Evolutionary conservation across 1,284 basidiomycete genomes (phyloP), one percentile per base, ranked within the genome.

Genomic region (Cystobasidium sp.): DNA sequence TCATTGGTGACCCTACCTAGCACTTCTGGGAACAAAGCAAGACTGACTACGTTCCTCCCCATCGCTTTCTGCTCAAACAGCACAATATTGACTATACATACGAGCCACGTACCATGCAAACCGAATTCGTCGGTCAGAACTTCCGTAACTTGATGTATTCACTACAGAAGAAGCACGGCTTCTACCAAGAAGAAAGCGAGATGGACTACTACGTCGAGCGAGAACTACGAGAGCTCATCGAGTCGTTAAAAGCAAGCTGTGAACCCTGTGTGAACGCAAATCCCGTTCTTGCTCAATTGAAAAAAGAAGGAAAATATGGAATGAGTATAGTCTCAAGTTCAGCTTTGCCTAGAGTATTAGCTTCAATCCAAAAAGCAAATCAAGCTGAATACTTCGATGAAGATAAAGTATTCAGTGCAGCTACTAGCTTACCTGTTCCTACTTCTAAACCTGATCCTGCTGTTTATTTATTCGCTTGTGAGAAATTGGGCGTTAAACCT

Each of bases 361-460:
- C 72, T 0, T 68, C 66, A 4, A 47, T 74, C 44, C 44, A 58
- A 53, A 59, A 53, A 56, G 53, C 65, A 44, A 43, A 43, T 24
- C 72, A 74, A 51, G 72, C 70, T 14, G 14, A 18, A n/a, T 74
- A 22, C 37, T 74, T 74, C 46, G 55, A 59, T 18, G 12, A 52
- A 20, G 46, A 44, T 24, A 68, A 68, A 31, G 55, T 74, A 14
- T 74, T 58, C 49, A 49, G 41, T 12, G 72, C 72, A 41, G 72
- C 72, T 61, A 58, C 72, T 44, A 68, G 66, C 10, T 46, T 74
- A 39, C 66, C 72, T 66, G 59, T 68, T 10, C 72, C 72, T 7
- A 68, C 72, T 8, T 59, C 66, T 8, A 74, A 74, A 58, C 72
- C 72, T 20, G 72, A 74, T 52, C 72, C 72, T 44, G 72, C 72